These are phyloP conservation scores for Vickermania ingenoplastis DNA, from an alignment of 208 protist species.

Conservation along the genomic window DNA sequence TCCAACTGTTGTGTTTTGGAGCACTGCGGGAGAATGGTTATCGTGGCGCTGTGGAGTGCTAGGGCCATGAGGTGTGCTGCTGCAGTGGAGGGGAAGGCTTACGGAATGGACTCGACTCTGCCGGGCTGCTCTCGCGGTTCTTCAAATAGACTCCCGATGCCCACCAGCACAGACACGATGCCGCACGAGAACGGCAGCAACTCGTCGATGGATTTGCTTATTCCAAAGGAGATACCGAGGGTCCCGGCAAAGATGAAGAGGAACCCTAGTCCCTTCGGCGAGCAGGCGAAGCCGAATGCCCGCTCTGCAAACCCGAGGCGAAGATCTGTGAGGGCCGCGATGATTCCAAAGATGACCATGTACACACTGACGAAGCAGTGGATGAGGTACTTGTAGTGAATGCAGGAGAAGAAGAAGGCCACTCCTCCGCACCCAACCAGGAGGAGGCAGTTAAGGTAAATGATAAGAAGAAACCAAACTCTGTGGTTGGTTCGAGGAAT, in stretches of 20 bases:
- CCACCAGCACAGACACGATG: conserved; percentile 19
- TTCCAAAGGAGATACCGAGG: conserved; percentile 35
- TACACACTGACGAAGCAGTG: conserved; percentile 29
- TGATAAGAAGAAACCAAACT: conserved; percentile 7
- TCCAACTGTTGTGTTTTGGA: too few relatives aligned
- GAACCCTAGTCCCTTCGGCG: conserved; percentile 17
- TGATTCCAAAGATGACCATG: conserved; percentile 25
- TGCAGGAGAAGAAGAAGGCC: conserved; percentile 24
- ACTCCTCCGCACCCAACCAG: conserved; percentile 22
- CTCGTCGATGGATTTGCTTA: conserved; percentile 9
- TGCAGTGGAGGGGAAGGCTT: too few relatives aligned
- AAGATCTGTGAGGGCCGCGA: conserved; percentile 17
- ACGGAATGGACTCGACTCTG: too few relatives aligned
- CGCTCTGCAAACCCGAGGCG: conserved; percentile 15
- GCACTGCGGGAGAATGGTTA: too few relatives aligned
- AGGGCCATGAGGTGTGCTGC: too few relatives aligned
- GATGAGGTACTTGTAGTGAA: conserved; percentile 8
- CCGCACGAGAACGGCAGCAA: conserved; percentile 37
- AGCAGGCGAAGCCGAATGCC: conserved; percentile 25
- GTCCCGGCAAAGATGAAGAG: conserved; percentile 47
- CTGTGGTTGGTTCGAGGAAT: conserved; percentile 6
- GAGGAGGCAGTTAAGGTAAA: conserved; percentile 23
- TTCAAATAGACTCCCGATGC: conserved; percentile 5
- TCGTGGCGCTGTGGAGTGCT: too few relatives aligned
- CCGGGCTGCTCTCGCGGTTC: background rate